Base-by-base conservation (phyloP, 352 stramenopile species). In the Globisporangium cystogenes region DNA sequence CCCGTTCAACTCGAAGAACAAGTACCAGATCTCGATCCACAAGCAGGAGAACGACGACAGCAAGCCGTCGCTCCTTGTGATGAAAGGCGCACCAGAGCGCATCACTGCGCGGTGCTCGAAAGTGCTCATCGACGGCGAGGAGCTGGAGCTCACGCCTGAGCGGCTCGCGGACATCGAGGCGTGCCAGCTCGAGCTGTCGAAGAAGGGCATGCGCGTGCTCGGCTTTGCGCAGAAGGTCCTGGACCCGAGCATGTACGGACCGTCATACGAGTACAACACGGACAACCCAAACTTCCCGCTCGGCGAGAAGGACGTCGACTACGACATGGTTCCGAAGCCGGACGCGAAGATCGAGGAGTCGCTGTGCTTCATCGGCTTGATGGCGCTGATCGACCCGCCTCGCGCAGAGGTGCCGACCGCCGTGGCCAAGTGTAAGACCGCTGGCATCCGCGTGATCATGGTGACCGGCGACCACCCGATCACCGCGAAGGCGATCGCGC, bases 11-110 rank as follows among this genome's bases (percentile, higher is more conserved):
- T 93, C 82, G 2, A 87, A 87, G 60, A 90, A 93, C 72, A 93
- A 93, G 57, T 93, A 85, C 48, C 82, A 93, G 33, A 36, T 93
- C 4, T 89, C 80, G n/a, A 67, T 93, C 23, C 80, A 93, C 67
- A 78, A 78, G 51, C 82, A 93, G 68, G 55, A 90, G 3, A 93
- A 90, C 31, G 72, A 93, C 42, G 70, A 86, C 39, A 60, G 40
- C 8, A 68, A 77, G 40, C 77, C 82, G 6, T 50, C 85, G 1
- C 55, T 93, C 24, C 69, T 93, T 59, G 75, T 88, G 27, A 97
- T 99, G 76, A 99, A 99, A 71, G 97, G 96, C 53, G 97, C 95
- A 0, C 96, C 96, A 2, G 96, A 99, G 55, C 84, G 90, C 42
- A 97, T 99, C 64, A 76, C 97, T n/a, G 68, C 76, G 23, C 74